Evolutionary conservation across 805 yeast species (phyloP).

Genomic region (Candida chauliodis): DNA sequence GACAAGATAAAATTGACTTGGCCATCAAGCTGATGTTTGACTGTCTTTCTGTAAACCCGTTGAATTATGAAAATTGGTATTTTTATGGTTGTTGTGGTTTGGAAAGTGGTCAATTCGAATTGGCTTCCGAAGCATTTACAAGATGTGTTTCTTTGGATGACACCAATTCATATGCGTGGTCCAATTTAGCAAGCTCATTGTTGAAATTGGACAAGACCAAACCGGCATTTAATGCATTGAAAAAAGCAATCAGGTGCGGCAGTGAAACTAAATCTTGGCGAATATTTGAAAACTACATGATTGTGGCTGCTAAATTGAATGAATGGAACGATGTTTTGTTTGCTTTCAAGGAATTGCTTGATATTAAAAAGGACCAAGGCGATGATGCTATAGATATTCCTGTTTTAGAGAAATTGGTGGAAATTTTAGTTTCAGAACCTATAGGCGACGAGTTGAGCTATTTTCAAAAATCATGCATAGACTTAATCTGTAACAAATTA

Average conservation of each 20-base stretch:
- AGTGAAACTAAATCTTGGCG: conserved; percentile 76
- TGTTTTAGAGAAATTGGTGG: conserved; percentile 69
- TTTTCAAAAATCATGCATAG: conserved; percentile 67
- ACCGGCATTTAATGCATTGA: conserved; percentile 83
- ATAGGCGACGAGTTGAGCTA: conserved; percentile 46
- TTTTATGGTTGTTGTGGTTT: conserved; percentile 89
- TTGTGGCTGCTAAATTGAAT: conserved; percentile 75
- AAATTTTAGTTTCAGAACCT: conserved; percentile 52
- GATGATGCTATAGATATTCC: conserved; percentile 68
- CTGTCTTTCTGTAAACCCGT: conserved; percentile 68
- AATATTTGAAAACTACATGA: conserved; percentile 82
- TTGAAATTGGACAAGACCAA: conserved; percentile 58
- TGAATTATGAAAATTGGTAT: conserved; percentile 81
- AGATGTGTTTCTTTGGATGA: conserved; percentile 86
- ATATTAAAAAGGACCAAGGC: conserved; percentile 50
- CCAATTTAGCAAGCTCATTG: conserved; percentile 81
- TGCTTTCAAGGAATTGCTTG: conserved; percentile 66
- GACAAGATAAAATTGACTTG: conserved; percentile 43
- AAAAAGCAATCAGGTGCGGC: conserved; percentile 69
- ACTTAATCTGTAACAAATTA: conserved; percentile 63
- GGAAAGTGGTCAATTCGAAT: conserved; percentile 62
- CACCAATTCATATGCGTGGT: conserved; percentile 80
- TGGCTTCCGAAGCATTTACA: conserved; percentile 89
- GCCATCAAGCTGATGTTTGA: conserved; percentile 72
- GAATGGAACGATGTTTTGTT: conserved; percentile 86